A percentile compares a stretch with the other conserved stretches of the same genome.
These are phyloP conservation scores for Musa itinerans DNA, from an alignment of 176 grass and related monocot species.

Conservation along the genomic window DNA sequence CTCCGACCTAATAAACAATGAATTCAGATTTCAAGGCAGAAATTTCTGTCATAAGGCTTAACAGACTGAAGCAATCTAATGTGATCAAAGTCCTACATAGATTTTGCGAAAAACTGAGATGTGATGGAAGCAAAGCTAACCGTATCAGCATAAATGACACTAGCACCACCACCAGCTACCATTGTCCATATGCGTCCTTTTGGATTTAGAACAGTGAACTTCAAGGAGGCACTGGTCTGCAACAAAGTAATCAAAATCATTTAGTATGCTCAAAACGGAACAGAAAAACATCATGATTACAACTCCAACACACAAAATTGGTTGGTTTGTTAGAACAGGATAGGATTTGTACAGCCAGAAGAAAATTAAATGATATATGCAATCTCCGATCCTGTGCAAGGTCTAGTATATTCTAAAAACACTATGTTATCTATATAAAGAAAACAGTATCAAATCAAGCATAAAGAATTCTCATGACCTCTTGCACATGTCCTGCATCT, in stretches of 20 bases:
- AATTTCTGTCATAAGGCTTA: no score
- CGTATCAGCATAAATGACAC: constrained; percentile 95
- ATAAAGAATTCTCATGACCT: no score
- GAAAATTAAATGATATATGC: no score
- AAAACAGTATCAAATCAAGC: no score
- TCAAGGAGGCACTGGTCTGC: constrained; percentile 81
- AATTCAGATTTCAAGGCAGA: neutral
- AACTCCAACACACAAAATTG: no score
- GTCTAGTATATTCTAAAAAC: no score
- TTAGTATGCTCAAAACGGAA: neutral
- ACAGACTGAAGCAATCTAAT: no score
- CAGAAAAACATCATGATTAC: neutral
- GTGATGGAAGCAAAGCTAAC: constrained; percentile 24
- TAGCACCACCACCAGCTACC: constrained; percentile 93
- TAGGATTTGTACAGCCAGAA: no score
- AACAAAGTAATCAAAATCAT: constrained; percentile 12
- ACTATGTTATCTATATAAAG: no score
- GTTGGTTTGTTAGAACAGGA: no score
- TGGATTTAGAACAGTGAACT: constrained; percentile 84
- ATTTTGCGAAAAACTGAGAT: neutral
- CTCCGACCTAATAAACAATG: constrained; percentile 49
- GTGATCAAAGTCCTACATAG: neutral
- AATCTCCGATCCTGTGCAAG: no score
- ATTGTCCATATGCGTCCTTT: constrained; percentile 94
- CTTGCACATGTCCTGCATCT: no score